Evolutionary conservation across 768 basidiomycete species (phyloP).

Genomic region (Mycena pura): DNA sequence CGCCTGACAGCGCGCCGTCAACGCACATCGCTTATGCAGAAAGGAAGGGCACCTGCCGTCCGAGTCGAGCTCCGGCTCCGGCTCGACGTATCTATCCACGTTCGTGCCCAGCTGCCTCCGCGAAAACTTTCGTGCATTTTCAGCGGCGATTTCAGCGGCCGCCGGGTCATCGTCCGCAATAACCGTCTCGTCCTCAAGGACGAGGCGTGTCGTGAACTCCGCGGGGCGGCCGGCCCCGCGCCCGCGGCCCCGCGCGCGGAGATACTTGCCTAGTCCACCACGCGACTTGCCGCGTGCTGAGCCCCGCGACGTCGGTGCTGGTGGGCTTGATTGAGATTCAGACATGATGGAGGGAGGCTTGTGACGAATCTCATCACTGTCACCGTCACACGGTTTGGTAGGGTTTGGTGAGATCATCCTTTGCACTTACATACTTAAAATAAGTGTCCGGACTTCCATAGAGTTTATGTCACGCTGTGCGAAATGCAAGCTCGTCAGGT

Average conservation of each 20-base stretch:
- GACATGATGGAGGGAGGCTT: not conserved
- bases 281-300: slow-evolving; percentile 63
- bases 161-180: slow-evolving; percentile 44
- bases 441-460: no score
- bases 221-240: slow-evolving; percentile 67
- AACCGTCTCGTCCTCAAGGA: slow-evolving; percentile 64
- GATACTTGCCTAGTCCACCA: slow-evolving; percentile 76
- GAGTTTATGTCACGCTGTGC: no score
- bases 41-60: slow-evolving; percentile 59
- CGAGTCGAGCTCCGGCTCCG: slow-evolving; percentile 70
- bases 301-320: slow-evolving; percentile 38
- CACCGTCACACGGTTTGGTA: no score
- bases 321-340: not conserved
- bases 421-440: no score
- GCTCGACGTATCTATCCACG: slow-evolving; percentile 76
- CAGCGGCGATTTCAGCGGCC: slow-evolving; percentile 57
- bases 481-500: no score
- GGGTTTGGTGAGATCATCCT: no score
- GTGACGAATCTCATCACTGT: slow-evolving; percentile 6
- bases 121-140: slow-evolving; percentile 56
- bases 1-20: slow-evolving; percentile 49
- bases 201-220: slow-evolving; percentile 64
- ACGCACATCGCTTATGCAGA: not conserved
- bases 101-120: slow-evolving; percentile 71
- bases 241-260: slow-evolving; percentile 73